A percentile compares a stretch with the other conserved stretches of the same genome.
phyloP scores from a whole-genome alignment of 2,329 filamentous ascomycete species.

The Aspergillus sp. region DNA sequence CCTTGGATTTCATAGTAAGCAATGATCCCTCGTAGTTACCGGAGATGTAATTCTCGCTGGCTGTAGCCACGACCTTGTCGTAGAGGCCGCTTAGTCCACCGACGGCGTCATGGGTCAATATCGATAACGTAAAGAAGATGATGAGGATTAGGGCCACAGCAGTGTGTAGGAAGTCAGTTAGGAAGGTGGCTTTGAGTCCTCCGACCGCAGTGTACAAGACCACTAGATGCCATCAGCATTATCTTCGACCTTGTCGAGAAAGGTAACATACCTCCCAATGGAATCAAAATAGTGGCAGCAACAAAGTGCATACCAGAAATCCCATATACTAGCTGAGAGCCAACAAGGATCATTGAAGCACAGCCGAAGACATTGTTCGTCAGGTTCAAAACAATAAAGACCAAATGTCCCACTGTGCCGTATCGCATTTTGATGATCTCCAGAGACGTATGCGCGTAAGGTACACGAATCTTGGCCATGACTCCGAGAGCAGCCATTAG shows the following conservation, averaged over 20 bases:
- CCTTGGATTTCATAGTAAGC: constrained; percentile 54
- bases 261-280: constrained; percentile 46
- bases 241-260: background rate
- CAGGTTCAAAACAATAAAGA: constrained; percentile 49
- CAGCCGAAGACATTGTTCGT: constrained; percentile 52
- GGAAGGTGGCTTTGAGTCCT: constrained; percentile 55
- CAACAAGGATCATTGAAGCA: constrained; percentile 52
- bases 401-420: constrained; percentile 46
- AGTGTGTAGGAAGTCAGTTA: constrained; percentile 56
- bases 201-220: constrained; percentile 55
- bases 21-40: constrained; percentile 55
- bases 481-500: constrained; percentile 56
- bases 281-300: constrained; percentile 53
- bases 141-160: constrained; percentile 54
- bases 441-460: constrained; percentile 56
- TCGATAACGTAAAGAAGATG: constrained; percentile 53
- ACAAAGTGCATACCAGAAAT: constrained; percentile 55
- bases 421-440: constrained; percentile 57
- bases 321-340: constrained; percentile 51
- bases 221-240: constrained; percentile 32
- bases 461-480: constrained; percentile 54
- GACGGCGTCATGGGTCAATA: constrained; percentile 50
- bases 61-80: constrained; percentile 51
- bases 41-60: constrained; percentile 46
- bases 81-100: constrained; percentile 51